These are phyloP conservation scores for Bipolaris oryzae DNA, from an alignment of 2,329 filamentous ascomycete genomes.

Conservation along the genomic window DNA sequence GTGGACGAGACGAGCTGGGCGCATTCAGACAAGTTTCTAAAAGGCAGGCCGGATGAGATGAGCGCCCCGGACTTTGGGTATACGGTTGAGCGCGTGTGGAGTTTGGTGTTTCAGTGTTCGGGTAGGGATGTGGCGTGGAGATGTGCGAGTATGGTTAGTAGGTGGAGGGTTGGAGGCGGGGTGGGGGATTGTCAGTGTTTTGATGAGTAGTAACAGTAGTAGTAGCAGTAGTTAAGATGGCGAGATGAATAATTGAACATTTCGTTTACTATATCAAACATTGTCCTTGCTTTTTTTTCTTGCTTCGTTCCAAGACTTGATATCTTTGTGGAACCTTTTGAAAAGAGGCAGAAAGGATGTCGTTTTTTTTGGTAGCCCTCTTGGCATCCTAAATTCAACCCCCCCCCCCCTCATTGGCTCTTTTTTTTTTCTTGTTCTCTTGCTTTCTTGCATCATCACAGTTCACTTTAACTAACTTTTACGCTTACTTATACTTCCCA, in stretches of 20 bases:
- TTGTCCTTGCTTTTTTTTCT: too few relatives aligned
- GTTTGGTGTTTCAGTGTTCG: conserved; percentile 35
- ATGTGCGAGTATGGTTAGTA: conserved; percentile 33
- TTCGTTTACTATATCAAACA: too few relatives aligned
- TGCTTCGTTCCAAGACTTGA: too few relatives aligned
- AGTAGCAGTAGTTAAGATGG: too few relatives aligned
- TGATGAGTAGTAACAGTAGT: too few relatives aligned
- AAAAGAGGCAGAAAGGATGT: neutral
- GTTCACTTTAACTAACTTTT: too few relatives aligned
- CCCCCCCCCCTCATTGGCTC: neutral
- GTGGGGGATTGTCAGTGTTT: conserved; percentile 37
- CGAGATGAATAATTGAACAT: too few relatives aligned
- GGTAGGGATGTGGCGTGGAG: conserved; percentile 32
- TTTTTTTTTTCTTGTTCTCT: neutral
- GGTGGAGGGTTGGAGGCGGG: conserved; percentile 28
- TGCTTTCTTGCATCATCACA: too few relatives aligned
- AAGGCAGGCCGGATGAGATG: conserved; percentile 30
- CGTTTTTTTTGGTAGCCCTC: neutral
- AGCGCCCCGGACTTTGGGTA: conserved; percentile 33
- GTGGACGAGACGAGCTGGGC: conserved; percentile 33
- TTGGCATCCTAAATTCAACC: neutral
- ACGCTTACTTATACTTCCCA: neutral
- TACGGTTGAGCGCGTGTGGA: conserved; percentile 37
- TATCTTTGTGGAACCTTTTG: too few relatives aligned
- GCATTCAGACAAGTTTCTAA: conserved; percentile 28